These are phyloP conservation scores for Thraustochytrium striatum DNA, from an alignment of 352 stramenopile genomes.

Conservation along the genomic window DNA sequence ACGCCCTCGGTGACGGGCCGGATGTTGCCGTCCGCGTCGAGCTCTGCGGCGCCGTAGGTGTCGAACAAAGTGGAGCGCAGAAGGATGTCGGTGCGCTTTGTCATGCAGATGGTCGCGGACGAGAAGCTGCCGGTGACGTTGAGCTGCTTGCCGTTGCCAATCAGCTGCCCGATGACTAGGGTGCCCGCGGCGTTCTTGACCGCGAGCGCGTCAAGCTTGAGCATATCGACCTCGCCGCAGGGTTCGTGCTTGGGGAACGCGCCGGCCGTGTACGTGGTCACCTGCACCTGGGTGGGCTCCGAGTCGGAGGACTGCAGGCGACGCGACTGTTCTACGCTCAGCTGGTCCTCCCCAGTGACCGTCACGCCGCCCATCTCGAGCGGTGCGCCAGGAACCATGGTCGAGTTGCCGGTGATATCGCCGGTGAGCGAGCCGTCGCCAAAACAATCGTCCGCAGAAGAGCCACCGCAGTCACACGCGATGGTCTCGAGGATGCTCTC, in stretches of 20 bases:
- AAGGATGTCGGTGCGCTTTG: neutral
- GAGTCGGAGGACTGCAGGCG: neutral
- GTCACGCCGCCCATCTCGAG: neutral
- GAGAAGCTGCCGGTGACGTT: neutral
- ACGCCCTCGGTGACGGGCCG: neutral
- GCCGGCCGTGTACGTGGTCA: constrained; percentile 5
- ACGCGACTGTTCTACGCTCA: neutral
- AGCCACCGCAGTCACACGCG: neutral
- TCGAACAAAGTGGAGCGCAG: neutral
- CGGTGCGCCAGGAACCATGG: neutral
- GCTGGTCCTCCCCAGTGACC: neutral
- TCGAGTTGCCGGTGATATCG: neutral
- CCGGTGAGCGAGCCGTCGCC: neutral
- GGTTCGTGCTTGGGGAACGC: constrained; percentile 9
- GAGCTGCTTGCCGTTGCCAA: neutral
- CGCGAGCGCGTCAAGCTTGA: neutral
- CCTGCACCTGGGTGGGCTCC: neutral
- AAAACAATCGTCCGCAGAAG: neutral
- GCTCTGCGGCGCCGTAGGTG: neutral
- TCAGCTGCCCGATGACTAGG: constrained; percentile 8
- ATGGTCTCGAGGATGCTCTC: neutral
- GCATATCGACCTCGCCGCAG: neutral
- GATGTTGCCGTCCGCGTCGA: neutral
- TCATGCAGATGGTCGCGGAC: constrained; percentile 10
- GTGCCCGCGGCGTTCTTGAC: neutral